Base-by-base conservation (phyloP, 2,329 filamentous ascomycete species). In the Penicillium hesseltinei region DNA sequence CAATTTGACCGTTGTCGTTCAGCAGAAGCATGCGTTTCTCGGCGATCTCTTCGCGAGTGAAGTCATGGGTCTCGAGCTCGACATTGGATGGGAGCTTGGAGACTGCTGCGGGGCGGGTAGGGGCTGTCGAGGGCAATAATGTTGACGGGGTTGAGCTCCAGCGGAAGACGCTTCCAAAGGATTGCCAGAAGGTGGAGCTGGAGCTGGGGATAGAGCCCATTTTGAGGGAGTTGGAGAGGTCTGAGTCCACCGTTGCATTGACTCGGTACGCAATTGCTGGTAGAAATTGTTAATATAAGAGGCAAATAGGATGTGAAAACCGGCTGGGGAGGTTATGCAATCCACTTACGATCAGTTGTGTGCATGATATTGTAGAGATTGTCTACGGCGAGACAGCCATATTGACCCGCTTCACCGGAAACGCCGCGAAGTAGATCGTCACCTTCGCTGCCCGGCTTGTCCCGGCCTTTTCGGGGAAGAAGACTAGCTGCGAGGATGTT, bases 31-130 rank as follows among this genome's bases (percentile, higher is more conserved):
- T 92, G 66, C 93, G 88, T 71, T 88, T 91, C 77, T 97, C 94
- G 0, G 92, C 93, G 52, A 96, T 84, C 68, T 97, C 92, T 73
- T 97, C 93, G 3, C 91, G 84, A 0, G 89, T 89, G 71, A 99
- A 99, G 72, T 99, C 90, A 70, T 97, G 94, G 0, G 93, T 93
- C 70, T 97, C 93, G 51, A 99, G 82, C 73, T 99, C 94, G n/a
- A 97, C 86, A 0, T 85, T 87, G 0, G 88, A 82, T 11, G 89
- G 79, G 31, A 84, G 80, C 50, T 84, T 82, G 66, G 88, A 73
- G 2, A 83, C 78, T 48, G 83, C 78, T 25, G 83, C 81, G n/a
- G 90, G 77, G 3, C 71, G 39, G 78, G 82, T 61, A 80, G 81
- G 63, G 85, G 83, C 86, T 0, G 91, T 88, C 1, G 95, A 84